Evolutionary conservation across 305 asterid genomes (phyloP).

Genomic region (Fraxinus ornus): DNA sequence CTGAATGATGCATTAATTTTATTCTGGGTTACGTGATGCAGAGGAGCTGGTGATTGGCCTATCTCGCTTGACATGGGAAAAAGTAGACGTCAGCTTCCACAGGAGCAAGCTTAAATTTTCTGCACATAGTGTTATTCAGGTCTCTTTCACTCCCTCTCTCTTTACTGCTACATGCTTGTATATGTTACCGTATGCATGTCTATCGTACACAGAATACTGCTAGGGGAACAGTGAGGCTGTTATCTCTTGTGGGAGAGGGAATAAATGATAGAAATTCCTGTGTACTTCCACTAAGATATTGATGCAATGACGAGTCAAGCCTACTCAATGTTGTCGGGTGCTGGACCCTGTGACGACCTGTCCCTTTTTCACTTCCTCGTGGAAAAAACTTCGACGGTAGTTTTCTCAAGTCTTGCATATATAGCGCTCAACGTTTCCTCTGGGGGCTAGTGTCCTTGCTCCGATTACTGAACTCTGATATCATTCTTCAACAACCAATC

Average conservation of each 20-base stretch:
- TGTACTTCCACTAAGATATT: not conserved
- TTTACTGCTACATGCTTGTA: not conserved
- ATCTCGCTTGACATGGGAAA: constrained; percentile 92
- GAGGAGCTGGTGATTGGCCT: constrained; percentile 80
- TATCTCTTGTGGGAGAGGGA: not conserved
- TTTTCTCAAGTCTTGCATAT: not conserved
- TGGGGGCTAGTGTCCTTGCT: not conserved
- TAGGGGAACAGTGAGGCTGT: not conserved
- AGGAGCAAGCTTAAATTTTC: constrained; percentile 69
- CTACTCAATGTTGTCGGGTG: not conserved
- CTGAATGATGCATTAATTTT: constrained; percentile 1
- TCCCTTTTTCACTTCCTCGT: not conserved
- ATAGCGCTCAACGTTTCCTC: not conserved
- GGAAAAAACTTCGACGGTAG: not conserved
- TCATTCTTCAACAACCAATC: not conserved
- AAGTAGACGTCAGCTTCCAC: constrained; percentile 95
- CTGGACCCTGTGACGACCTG: not conserved
- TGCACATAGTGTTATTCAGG: constrained; percentile 97
- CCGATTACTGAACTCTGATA: not conserved
- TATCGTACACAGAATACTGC: not conserved
- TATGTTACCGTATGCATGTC: not conserved
- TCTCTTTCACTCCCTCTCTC: constrained; percentile 26
- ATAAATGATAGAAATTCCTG: not conserved
- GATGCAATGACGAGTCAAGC: not conserved
- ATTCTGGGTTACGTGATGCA: constrained; percentile 28